Evolutionary conservation across 192 early-diverging fungal species (phyloP), one percentile per base, ranked within the genome.

Genomic region (Umbelopsis ramanniana): DNA sequence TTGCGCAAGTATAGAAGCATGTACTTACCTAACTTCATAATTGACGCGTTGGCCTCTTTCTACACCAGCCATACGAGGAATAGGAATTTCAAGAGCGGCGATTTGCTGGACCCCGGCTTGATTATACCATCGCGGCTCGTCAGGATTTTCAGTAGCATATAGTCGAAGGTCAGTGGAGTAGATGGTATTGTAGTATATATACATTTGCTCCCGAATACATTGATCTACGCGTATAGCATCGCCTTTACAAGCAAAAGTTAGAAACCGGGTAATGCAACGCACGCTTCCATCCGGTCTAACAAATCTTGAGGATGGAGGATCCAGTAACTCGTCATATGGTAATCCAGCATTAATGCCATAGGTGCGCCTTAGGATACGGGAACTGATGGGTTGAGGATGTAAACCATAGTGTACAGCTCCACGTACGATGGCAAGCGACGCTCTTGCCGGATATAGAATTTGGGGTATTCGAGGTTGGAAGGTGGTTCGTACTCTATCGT

Each of bases 391-490:
- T 21, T 74, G 70, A 24, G 81, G 81, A 35, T 82, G 76, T 22
- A 84, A 23, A 2, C 85, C 86, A 40, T 80, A 83, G n/a, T 72
- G 74, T n/a, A 84, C 84, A 33, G 86, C 86, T 14, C 86, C 86
- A 52, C 84, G 80, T 15, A 87, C 81, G 26, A 87, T 79, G n/a
- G 86, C 86, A 35, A 85, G 57, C 9, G 77, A 79, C 7, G 84
- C 82, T 45, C 78, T 70, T 22, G 78, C 72, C 10, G 86, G 82
- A 37, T 77, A 72, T 11, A 79, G 69, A 24, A 87, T 84, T 35
- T 78, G 78, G 5, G 74, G 43, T 8, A 87, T 75, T 7, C 78
- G 54, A 21, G 23, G 53, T 54, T 70, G 52, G 72, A 87, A 87
- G n/a, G 60, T 48, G 2, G 73, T 57, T 50, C 79, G 78, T 15